Base-by-base conservation (phyloP, 441 rosid species). In the Pelargonium cotyledonis region DNA sequence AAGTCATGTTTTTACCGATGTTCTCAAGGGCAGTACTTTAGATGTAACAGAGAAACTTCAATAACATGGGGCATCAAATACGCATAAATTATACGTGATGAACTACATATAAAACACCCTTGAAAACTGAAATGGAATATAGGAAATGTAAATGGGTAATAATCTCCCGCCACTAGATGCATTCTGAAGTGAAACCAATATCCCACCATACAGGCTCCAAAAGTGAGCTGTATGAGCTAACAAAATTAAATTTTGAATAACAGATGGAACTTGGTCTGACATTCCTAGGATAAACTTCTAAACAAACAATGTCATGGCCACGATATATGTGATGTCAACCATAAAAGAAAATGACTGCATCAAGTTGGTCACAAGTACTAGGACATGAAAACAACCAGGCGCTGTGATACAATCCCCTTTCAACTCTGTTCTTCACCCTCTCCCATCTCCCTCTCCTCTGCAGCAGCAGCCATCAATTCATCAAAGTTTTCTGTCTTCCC, bases 401-500 rank as follows among this genome's bases (percentile, higher is more conserved):
- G 61, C 62, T 7, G 67, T 40, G 11, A 74, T 47, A 19, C 31
- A 41, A 58, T 4, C 65, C 9, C 18, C 4, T 68, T 77, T 86
- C 77, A 89, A 71, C 75, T 82, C 76, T 84, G 88, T 66, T 85
- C 95, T 71, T 88, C 90, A 26, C 80, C 87, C n/a, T 84, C 89
- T 7, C 73, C 87, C 67, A 68, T 77, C 5, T 85, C 94, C 72
- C 86, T 81, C 81, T 87, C 94, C 70, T 84, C 92, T 29, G 85
- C 90, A 63, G 88, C 85, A 15, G 88, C 88, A 4, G 86, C 90
- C 91, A 90, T 90, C 73, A 90, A 65, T 57, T 90, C 95, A 21
- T 84, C 89, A 61, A 87, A 89, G 77, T 83, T 87, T 63, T 81
- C 87, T 18, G 89, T 81, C 81, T 88, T 90, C 3, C 82, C 89